Evolutionary conservation across 768 basidiomycete species (phyloP).

Genomic region (Lentinula aciculospora): DNA sequence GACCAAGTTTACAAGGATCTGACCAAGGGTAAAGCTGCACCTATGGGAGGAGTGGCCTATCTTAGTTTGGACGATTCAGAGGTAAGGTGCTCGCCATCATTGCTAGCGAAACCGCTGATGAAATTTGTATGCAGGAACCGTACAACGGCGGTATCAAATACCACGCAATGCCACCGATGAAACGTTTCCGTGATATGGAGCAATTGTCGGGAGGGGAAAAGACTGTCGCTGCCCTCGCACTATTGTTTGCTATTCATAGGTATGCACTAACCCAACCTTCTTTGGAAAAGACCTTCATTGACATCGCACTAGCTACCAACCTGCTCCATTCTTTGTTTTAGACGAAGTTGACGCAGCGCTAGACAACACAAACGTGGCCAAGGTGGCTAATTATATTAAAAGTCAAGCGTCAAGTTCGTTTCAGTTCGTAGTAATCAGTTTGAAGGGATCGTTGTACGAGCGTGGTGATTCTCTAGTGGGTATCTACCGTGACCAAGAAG

Average conservation of each 20-base stretch:
- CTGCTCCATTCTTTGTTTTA: conserved; percentile 96
- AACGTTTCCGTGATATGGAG: conserved; percentile 98
- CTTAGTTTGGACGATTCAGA: conserved; percentile 94
- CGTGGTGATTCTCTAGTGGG: conserved; percentile 87
- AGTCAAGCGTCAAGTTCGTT: conserved; percentile 77
- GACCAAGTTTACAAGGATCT: conserved; percentile 97
- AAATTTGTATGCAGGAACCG: conserved; percentile 51
- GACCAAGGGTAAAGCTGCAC: conserved; percentile 90
- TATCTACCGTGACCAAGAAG: conserved; percentile 90
- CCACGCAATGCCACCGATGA: conserved; percentile 99
- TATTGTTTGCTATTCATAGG: conserved; percentile 97
- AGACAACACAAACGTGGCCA: conserved; percentile 98
- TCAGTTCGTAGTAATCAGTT: conserved; percentile 96
- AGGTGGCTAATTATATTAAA: conserved; percentile 91
- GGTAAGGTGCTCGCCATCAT: conserved; percentile 34
- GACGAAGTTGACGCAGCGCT: conserved; percentile 98
- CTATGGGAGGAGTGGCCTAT: conserved; percentile 96
- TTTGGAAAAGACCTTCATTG: not conserved
- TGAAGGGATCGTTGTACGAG: conserved; percentile 92
- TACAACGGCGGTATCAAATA: conserved; percentile 92
- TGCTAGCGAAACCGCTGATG: not conserved
- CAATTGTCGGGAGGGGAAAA: conserved; percentile 98
- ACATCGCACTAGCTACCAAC: conserved; percentile 68
- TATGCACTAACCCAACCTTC: conserved; percentile 19
- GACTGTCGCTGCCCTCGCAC: conserved; percentile 94